A percentile compares a stretch with the other conserved stretches of the same genome.
Evolutionary conservation across 1,139 yeast genomes (phyloP).

Genomic region (Debaryomyces fabryi): DNA sequence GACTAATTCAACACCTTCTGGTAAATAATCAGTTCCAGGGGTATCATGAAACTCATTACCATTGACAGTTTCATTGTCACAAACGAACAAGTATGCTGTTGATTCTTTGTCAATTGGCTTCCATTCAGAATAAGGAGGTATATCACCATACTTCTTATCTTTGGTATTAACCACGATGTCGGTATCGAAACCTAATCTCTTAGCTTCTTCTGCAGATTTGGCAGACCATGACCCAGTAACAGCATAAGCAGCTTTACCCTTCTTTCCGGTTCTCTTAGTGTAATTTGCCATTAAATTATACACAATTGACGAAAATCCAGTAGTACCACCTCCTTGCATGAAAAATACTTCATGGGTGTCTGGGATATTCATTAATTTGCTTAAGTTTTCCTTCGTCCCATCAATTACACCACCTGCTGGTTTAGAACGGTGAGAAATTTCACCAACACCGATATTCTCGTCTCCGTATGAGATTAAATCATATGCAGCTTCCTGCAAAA

Average conservation of each 20-base stretch:
- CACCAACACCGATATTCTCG: constrained; percentile 86
- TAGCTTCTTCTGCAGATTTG: constrained; percentile 85
- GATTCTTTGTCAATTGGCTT: constrained; percentile 44
- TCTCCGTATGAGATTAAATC: constrained; percentile 74
- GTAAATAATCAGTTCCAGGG: constrained; percentile 56
- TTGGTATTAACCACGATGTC: constrained; percentile 72
- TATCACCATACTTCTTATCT: constrained; percentile 61
- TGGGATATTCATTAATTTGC: constrained; percentile 69
- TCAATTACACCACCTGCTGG: constrained; percentile 80
- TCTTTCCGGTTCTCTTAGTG: constrained; percentile 62
- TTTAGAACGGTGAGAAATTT: constrained; percentile 89
- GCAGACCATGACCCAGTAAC: constrained; percentile 94
- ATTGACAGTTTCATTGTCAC: constrained; percentile 96
- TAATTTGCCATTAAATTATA: constrained; percentile 79
- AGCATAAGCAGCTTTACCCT: constrained; percentile 83
- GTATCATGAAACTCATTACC: constrained; percentile 79
- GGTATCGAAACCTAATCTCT: constrained; percentile 76
- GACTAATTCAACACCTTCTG: constrained; percentile 74
- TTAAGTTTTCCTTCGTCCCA: constrained; percentile 69
- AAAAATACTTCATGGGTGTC: constrained; percentile 93
- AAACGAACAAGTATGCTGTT: constrained; percentile 82
- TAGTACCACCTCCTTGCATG: constrained; percentile 97
- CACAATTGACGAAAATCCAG: constrained; percentile 87
- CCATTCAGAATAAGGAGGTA: constrained; percentile 75
- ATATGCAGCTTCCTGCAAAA: constrained; percentile 81